A percentile compares a stretch with the other conserved stretches of the same genome.
Evolutionary conservation across 176 grass and related monocot genomes (phyloP).

Genomic region (Oryza glaberrima): DNA sequence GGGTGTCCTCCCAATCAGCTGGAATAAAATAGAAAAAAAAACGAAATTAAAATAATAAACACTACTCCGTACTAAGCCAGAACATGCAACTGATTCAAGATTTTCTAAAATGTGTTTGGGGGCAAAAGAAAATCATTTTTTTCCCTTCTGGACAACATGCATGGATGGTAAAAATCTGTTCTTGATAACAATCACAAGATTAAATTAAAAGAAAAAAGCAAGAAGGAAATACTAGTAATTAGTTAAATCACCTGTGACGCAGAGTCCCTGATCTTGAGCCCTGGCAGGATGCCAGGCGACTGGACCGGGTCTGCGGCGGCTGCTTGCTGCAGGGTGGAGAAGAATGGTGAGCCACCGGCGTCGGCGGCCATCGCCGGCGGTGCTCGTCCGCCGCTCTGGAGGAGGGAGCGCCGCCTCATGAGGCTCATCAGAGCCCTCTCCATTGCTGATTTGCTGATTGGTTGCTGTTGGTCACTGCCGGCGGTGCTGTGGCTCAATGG

Average conservation of each 20-base stretch:
- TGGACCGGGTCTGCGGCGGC: slow-evolving; percentile 36
- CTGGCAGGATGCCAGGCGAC: slow-evolving; percentile 31
- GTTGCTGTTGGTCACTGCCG: too few species aligned
- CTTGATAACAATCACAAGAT: background rate
- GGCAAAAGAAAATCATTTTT: too few species aligned
- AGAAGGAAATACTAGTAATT: background rate
- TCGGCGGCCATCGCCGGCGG: background rate
- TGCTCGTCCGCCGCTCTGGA: background rate
- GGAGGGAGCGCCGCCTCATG: slow-evolving; percentile 34
- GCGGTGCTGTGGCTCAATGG: too few species aligned
- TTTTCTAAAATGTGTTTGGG: background rate
- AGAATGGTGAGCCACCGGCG: slow-evolving; percentile 12
- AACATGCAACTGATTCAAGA: background rate
- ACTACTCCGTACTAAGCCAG: background rate
- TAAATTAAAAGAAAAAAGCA: background rate
- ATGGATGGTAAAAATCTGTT: background rate
- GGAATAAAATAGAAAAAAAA: background rate
- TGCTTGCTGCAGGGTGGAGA: slow-evolving; percentile 47
- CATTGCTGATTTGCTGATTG: background rate
- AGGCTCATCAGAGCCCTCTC: slow-evolving; percentile 57
- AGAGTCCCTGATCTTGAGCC: slow-evolving; percentile 56
- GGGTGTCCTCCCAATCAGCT: slow-evolving; percentile 89
- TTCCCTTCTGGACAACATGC: too few species aligned
- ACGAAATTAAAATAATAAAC: background rate
- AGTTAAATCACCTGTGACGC: slow-evolving; percentile 52